Evolutionary conservation across 2,329 filamentous ascomycete genomes (phyloP), one percentile per base, ranked within the genome.

Genomic region (Ascochyta pisi): DNA sequence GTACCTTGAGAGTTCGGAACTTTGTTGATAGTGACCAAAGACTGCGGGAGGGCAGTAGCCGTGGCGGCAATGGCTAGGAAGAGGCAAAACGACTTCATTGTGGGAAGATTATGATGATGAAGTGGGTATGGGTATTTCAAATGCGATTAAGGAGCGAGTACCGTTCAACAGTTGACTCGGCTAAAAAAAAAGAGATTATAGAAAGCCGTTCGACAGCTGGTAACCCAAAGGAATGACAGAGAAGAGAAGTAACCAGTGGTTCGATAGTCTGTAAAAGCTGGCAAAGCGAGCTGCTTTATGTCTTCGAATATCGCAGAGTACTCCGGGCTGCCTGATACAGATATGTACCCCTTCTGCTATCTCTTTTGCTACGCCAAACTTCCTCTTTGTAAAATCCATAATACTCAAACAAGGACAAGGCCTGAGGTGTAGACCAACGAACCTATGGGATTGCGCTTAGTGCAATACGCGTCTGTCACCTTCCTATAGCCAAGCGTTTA

Each of bases 81-180:
- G 19, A 63, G 22, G n/a, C 52, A 29, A 16, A 52, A 39, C 1
- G 57, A 59, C 57, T 64, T 66, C 65, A 68, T 67, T 16, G 27
- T 60, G 45, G 23, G 26, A 31, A 13, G 6, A 57, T 43, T 54
- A 56, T n/a, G n/a, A 31, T 10, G 24, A 42, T 27, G 24, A 13
- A 35, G 23, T 16, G 23, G 38, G 47, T 15, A 33, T 40, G 34
- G 50, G 42, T 39, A 39, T 57, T 45, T 29, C 46, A 15, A 37
- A 24, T 35, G 23, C 31, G 23, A 48, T 24, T 51, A 49, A 42
- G 24, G 35, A 52, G 48, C 49, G 42, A 57, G 40, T 51, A 64
- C 66, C 61, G 67, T 58, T 69, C 68, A 71, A 68, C 68, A 63
- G 64, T 58, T 52, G 49, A 53, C 54, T 57, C 51, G 52, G 44